Evolutionary conservation across 2,329 filamentous ascomycete genomes (phyloP).

Genomic region (Cercospora sp.): DNA sequence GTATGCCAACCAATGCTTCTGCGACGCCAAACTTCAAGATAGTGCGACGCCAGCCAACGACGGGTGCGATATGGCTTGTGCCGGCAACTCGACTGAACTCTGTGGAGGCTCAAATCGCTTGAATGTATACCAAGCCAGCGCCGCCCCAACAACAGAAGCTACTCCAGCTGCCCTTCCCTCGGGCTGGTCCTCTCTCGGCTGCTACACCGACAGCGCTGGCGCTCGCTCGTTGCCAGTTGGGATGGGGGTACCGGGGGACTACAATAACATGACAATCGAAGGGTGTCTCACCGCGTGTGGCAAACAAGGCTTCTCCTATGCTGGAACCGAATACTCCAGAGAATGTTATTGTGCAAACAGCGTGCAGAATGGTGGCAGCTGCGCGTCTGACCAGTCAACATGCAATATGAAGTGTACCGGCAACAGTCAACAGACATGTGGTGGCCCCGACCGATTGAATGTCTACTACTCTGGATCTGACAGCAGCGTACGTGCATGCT

Average conservation of each 20-base stretch:
- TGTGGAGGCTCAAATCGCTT: slow-evolving; percentile 35
- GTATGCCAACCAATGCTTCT: slow-evolving; percentile 35
- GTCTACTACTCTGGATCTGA: slow-evolving; percentile 21
- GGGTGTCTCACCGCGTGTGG: slow-evolving; percentile 35
- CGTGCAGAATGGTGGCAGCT: slow-evolving; percentile 6
- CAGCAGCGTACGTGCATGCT: slow-evolving; percentile 10
- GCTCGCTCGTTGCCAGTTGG: slow-evolving; percentile 3
- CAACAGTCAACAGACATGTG: slow-evolving; percentile 33
- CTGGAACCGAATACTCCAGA: slow-evolving; percentile 40
- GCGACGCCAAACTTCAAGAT: slow-evolving; percentile 29
- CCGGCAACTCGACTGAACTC: slow-evolving; percentile 33
- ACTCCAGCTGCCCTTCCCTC: slow-evolving; percentile 23
- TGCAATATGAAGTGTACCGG: slow-evolving; percentile 36
- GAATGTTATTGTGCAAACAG: slow-evolving; percentile 24
- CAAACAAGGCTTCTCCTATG: slow-evolving; percentile 24
- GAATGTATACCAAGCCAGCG: slow-evolving; percentile 30
- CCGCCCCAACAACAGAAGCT: neutral
- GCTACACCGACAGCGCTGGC: slow-evolving; percentile 25
- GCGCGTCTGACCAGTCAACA: slow-evolving; percentile 15
- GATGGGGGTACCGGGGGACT: slow-evolving; percentile 26
- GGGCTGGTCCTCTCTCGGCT: slow-evolving; percentile 30
- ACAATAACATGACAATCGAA: slow-evolving; percentile 40
- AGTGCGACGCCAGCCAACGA: slow-evolving; percentile 23
- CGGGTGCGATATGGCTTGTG: slow-evolving; percentile 33
- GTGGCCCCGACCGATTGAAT: slow-evolving; percentile 21